Evolutionary conservation across 495 filamentous ascomycete genomes (phyloP).

Genomic region (Penicillium silybi): DNA sequence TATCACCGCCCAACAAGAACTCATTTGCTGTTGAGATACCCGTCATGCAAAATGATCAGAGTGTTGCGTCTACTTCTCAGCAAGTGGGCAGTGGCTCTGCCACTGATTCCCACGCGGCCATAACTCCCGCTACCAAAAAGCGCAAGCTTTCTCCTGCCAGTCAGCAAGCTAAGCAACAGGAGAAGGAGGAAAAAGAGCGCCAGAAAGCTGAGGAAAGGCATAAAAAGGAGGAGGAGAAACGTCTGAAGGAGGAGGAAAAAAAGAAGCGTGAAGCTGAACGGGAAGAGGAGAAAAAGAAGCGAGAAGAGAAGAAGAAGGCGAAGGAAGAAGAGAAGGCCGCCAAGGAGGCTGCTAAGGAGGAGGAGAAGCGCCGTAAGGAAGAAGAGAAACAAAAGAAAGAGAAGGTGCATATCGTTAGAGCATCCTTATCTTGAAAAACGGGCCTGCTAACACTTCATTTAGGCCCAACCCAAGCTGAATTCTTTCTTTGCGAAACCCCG

Average conservation of each 20-base stretch:
- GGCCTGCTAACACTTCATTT: constrained; percentile 11
- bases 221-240: constrained; percentile 49
- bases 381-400: constrained; percentile 67
- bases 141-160: constrained; percentile 51
- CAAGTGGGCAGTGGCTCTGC: not conserved
- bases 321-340: constrained; percentile 60
- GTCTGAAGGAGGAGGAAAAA: constrained; percentile 25
- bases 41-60: not conserved
- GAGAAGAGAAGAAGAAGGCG: constrained; percentile 51
- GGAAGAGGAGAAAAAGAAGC: constrained; percentile 48
- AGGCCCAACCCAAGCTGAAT: constrained; percentile 58
- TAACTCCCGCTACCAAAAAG: constrained; percentile 38
- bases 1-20: not conserved
- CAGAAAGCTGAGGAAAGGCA: constrained; percentile 43
- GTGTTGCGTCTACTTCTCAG: not conserved
- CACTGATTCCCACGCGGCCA: not conserved
- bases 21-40: constrained; percentile 6
- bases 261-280: constrained; percentile 34
- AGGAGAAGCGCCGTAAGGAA: constrained; percentile 56
- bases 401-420: constrained; percentile 39
- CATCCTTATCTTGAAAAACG: not conserved
- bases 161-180: constrained; percentile 47
- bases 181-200: constrained; percentile 44
- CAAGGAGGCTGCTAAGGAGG: constrained; percentile 50
- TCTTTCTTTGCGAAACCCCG: constrained; percentile 57